phyloP scores from a whole-genome alignment of 2,329 filamentous ascomycete species.

The Aspergillus intermedius region DNA sequence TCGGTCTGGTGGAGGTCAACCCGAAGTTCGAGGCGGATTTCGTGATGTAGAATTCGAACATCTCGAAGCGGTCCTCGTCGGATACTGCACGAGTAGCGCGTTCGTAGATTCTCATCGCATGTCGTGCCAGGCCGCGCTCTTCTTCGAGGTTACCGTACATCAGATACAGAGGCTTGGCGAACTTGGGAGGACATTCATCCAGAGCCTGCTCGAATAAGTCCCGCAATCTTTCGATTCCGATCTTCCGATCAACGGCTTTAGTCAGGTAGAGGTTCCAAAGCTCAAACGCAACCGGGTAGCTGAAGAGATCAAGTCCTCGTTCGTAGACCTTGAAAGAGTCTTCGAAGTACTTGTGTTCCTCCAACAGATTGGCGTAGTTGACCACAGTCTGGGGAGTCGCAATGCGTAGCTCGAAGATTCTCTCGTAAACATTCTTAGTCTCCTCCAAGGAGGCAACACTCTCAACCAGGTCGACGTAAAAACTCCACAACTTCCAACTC shows the following conservation, averaged over 20 bases:
- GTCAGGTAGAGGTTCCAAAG: slow-evolving; percentile 97
- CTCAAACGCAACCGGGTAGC: slow-evolving; percentile 95
- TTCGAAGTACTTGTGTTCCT: slow-evolving; percentile 92
- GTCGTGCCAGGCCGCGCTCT: slow-evolving; percentile 84
- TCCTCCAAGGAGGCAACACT: slow-evolving; percentile 87
- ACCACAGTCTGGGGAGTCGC: slow-evolving; percentile 97
- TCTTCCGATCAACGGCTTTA: slow-evolving; percentile 93
- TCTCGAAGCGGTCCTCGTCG: slow-evolving; percentile 88
- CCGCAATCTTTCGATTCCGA: slow-evolving; percentile 85
- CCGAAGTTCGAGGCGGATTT: slow-evolving; percentile 98
- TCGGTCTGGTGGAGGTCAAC: slow-evolving; percentile 84
- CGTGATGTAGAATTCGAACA: slow-evolving; percentile 99
- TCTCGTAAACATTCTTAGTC: slow-evolving; percentile 88
- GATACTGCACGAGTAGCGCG: slow-evolving; percentile 89
- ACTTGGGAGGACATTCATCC: slow-evolving; percentile 88
- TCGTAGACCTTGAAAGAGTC: slow-evolving; percentile 98
- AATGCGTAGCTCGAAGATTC: slow-evolving; percentile 96
- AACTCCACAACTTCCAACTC: slow-evolving; percentile 99
- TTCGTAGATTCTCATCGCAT: slow-evolving; percentile 99
- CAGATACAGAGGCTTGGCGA: slow-evolving; percentile 90
- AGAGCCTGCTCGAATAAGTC: slow-evolving; percentile 97
- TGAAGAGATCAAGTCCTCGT: slow-evolving; percentile 94
- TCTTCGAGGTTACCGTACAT: slow-evolving; percentile 99
- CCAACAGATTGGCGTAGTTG: slow-evolving; percentile 93
- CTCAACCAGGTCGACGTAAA: slow-evolving; percentile 96